A percentile compares a stretch with the other conserved stretches of the same genome.
phyloP scores from a whole-genome alignment of 2,329 filamentous ascomycete genomes.

The Colletotrichum somersetense region DNA sequence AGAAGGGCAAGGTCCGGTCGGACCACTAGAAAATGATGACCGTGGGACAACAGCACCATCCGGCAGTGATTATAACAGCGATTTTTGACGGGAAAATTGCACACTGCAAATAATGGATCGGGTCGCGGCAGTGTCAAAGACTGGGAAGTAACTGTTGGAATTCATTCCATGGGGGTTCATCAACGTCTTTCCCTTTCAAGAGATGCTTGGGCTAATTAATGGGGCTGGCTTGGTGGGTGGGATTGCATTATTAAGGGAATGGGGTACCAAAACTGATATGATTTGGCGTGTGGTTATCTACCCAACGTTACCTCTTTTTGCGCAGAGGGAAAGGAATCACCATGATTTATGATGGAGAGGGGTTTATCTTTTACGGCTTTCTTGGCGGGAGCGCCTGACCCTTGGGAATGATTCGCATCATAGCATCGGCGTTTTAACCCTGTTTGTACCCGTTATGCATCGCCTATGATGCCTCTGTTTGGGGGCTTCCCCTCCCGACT shows the following conservation, averaged over 20 bases:
- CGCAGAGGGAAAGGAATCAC: slow-evolving; percentile 27
- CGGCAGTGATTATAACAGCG: background rate
- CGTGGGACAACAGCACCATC: slow-evolving; percentile 32
- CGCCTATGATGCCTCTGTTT: background rate
- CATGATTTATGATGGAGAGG: slow-evolving; percentile 37
- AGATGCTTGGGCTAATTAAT: background rate
- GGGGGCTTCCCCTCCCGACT: background rate
- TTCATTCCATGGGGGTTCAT: background rate
- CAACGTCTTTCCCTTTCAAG: background rate
- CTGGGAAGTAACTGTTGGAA: background rate
- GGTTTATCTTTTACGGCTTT: slow-evolving; percentile 20
- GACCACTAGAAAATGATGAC: slow-evolving; percentile 21
- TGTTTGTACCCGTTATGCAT: slow-evolving; percentile 15
- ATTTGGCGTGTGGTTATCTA: slow-evolving; percentile 10
- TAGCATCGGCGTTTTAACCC: slow-evolving; percentile 40
- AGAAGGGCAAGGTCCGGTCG: slow-evolving; percentile 32
- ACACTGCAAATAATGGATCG: background rate
- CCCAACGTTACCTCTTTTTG: background rate
- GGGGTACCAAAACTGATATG: slow-evolving; percentile 12
- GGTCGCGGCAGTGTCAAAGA: background rate
- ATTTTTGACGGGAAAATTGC: background rate
- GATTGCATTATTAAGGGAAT: slow-evolving; percentile 18
- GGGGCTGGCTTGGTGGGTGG: background rate
- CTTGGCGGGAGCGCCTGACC: slow-evolving; percentile 28
- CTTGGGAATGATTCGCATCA: slow-evolving; percentile 36